Conservation (phyloP, 1,284 basidiomycete species). For the Sanghuangporus sanghuang region DNA sequence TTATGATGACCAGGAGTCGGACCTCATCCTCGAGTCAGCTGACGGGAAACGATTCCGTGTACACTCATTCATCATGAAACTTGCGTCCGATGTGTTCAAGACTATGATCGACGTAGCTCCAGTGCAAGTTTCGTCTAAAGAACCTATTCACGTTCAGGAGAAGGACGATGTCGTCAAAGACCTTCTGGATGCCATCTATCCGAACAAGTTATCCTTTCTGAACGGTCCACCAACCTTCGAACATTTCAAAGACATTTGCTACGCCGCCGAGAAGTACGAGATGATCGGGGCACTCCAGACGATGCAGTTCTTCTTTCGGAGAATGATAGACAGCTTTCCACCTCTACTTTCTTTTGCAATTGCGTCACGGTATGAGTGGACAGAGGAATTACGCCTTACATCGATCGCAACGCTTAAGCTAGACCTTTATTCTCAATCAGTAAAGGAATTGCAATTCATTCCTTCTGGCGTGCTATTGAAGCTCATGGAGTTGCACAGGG, state of each 20-base stretch:
- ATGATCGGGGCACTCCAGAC: not conserved
- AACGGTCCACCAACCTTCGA: not conserved
- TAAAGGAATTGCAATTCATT: not conserved
- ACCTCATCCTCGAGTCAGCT: conserved; percentile 11
- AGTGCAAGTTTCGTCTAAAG: not conserved
- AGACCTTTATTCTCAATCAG: not conserved
- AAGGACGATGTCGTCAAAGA: not conserved
- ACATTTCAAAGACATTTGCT: not conserved
- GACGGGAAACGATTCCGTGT: conserved; percentile 10
- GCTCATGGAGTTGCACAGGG: conserved; percentile 8
- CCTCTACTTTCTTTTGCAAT: not conserved
- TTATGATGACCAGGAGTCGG: conserved; percentile 4
- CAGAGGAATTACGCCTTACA: not conserved
- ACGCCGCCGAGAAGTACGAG: not conserved
- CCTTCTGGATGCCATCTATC: conserved; percentile 12
- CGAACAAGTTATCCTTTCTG: not conserved
- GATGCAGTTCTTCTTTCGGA: not conserved
- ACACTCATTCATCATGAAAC: conserved; percentile 9
- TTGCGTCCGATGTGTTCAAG: conserved; percentile 7
- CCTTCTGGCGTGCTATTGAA: not conserved
- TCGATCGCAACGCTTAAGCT: conserved; percentile 1
- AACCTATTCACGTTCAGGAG: conserved; percentile 1
- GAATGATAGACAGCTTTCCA: not conserved
- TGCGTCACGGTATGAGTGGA: not conserved
- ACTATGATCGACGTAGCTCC: not conserved